Evolutionary conservation across 768 basidiomycete genomes (phyloP).

Genomic region (Gelatoporia subvermispora): DNA sequence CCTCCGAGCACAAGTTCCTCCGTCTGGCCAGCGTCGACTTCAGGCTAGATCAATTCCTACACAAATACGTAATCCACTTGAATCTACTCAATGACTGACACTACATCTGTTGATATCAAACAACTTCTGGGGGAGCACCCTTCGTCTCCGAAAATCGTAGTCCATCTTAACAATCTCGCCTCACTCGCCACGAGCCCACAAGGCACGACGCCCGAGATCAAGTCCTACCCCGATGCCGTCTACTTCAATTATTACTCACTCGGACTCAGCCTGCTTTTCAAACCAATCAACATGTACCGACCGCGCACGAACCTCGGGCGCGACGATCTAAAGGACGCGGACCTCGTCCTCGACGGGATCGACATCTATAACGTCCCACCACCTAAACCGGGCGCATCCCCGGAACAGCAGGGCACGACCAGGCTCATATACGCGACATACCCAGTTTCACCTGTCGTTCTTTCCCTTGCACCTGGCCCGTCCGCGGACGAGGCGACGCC

Average conservation of each 20-base stretch:
- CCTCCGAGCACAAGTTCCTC: too few species aligned
- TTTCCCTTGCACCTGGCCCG: slow-evolving; percentile 31
- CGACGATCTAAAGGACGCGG: slow-evolving; percentile 44
- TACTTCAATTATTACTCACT: slow-evolving; percentile 82
- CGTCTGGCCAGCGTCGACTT: too few species aligned
- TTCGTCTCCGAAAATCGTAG: slow-evolving; percentile 37
- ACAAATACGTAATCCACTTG: too few species aligned
- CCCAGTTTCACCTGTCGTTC: slow-evolving; percentile 47
- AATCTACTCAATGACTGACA: slow-evolving; percentile 11
- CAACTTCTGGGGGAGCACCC: slow-evolving; percentile 51
- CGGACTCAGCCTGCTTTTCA: slow-evolving; percentile 79
- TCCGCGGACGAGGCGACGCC: slow-evolving; percentile 16
- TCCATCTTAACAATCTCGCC: slow-evolving; percentile 36
- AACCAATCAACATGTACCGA: slow-evolving; percentile 61
- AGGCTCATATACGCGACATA: slow-evolving; percentile 52
- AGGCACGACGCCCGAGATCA: slow-evolving; percentile 53
- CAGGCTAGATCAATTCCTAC: too few species aligned
- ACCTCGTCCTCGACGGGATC: slow-evolving; percentile 60
- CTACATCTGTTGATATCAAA: slow-evolving; percentile 11
- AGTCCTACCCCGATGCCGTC: slow-evolving; percentile 75
- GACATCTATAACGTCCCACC: slow-evolving; percentile 74
- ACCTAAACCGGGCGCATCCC: slow-evolving; percentile 22
- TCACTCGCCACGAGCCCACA: slow-evolving; percentile 14
- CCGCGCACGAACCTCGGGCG: slow-evolving; percentile 41
- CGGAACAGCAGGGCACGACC: slow-evolving; percentile 28